phyloP scores from a whole-genome alignment of 176 grass and related monocot species.

The bread wheat (Triticum aestivum) region IWGSC_CS_RefSeq_v2.1 NC_057808.1:530466001-530466500 shows the following conservation, averaged over 20 bases:
- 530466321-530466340: background rate
- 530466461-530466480: slow-evolving; percentile 27
- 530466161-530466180: slow-evolving; percentile 26
- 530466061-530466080: slow-evolving; percentile 2
- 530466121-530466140: slow-evolving; percentile 51
- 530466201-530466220: slow-evolving; percentile 18
- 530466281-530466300: slow-evolving; percentile 18
- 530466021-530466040: background rate
- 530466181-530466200: slow-evolving; percentile 31
- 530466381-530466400: background rate
- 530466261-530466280: slow-evolving; percentile 25
- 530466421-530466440: slow-evolving; percentile 13
- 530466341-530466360: slow-evolving; percentile 24
- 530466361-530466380: background rate
- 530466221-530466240: background rate
- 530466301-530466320: slow-evolving; percentile 1
- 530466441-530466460: slow-evolving; percentile 5
- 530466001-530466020: background rate
- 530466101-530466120: slow-evolving; percentile 29
- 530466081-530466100: background rate
- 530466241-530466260: background rate
- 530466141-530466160: slow-evolving; percentile 45
- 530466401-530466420: slow-evolving; percentile 11
- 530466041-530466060: slow-evolving; percentile 3
- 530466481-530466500: background rate